Conservation (phyloP, 1,284 basidiomycete species). For the Gomphus bonarii region DNA sequence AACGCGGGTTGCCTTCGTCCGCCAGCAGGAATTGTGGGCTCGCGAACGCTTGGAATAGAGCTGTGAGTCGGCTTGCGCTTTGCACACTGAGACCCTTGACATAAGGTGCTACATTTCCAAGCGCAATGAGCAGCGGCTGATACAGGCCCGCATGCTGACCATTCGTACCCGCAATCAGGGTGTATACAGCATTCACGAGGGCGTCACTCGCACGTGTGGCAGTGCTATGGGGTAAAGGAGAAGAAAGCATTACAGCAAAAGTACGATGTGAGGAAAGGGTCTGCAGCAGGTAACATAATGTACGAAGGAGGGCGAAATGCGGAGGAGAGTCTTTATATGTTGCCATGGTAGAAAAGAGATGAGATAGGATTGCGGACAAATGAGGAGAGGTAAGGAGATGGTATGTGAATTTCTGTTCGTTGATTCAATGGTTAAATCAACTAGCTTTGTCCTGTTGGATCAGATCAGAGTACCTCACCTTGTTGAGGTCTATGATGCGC, state of each 20-base stretch:
- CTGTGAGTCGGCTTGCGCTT: constrained; percentile 73
- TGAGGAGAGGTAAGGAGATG: constrained; percentile 73
- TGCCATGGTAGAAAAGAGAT: constrained; percentile 13
- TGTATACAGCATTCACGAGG: constrained; percentile 66
- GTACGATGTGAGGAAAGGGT: constrained; percentile 76
- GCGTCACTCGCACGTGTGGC: constrained; percentile 62
- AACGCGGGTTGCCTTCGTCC: constrained; percentile 87
- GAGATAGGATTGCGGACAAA: constrained; percentile 26
- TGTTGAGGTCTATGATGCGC: constrained; percentile 87
- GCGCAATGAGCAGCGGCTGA: constrained; percentile 81
- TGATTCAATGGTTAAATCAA: background rate
- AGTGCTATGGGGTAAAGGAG: constrained; percentile 45
- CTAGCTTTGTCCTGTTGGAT: background rate
- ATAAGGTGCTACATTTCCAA: constrained; percentile 83
- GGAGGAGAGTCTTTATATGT: constrained; percentile 34
- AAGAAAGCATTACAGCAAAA: constrained; percentile 62
- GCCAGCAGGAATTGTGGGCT: constrained; percentile 83
- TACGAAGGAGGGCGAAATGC: constrained; percentile 83
- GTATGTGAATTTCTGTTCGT: constrained; percentile 69
- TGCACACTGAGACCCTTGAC: constrained; percentile 75
- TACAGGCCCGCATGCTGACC: constrained; percentile 76
- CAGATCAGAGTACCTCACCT: constrained; percentile 34
- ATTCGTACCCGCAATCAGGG: constrained; percentile 81
- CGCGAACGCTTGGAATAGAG: constrained; percentile 84
- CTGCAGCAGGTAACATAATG: constrained; percentile 87